Evolutionary conservation across 2,329 filamentous ascomycete species (phyloP).

Genomic region (Pseudogymnoascus sp.): DNA sequence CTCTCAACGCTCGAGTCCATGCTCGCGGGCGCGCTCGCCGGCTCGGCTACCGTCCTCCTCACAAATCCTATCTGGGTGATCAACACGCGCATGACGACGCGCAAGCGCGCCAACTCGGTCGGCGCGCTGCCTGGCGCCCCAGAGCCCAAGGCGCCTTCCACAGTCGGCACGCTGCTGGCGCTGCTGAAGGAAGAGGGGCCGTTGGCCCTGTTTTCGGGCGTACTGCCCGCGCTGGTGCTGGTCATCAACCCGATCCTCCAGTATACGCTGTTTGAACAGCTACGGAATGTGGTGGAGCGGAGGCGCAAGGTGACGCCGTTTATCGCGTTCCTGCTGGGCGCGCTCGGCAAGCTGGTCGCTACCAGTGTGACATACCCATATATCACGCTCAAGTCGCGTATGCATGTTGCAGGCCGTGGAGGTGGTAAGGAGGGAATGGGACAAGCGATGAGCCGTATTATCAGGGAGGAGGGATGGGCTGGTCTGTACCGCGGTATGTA

Average conservation of each 20-base stretch:
- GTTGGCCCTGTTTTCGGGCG: conserved; percentile 78
- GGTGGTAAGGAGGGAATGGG: conserved; percentile 74
- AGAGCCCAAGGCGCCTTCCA: conserved; percentile 53
- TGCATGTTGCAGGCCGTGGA: conserved; percentile 78
- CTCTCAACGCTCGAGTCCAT: conserved; percentile 90
- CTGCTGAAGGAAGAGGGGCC: conserved; percentile 80
- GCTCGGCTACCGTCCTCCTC: conserved; percentile 85
- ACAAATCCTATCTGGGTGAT: conserved; percentile 99
- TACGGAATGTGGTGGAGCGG: conserved; percentile 79
- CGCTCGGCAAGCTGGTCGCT: conserved; percentile 87
- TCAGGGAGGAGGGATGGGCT: conserved; percentile 81
- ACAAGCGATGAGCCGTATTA: conserved; percentile 66
- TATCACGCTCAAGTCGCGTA: conserved; percentile 96
- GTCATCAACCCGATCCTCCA: conserved; percentile 98
- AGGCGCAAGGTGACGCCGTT: conserved; percentile 67
- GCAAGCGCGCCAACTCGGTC: conserved; percentile 46
- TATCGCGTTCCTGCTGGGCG: conserved; percentile 84
- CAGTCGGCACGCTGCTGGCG: conserved; percentile 70
- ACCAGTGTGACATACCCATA: conserved; percentile 95
- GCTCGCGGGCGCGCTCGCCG: conserved; percentile 88
- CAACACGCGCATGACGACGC: conserved; percentile 96
- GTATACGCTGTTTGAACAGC: conserved; percentile 97
- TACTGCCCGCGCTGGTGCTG: conserved; percentile 83
- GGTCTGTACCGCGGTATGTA: conserved; percentile 82
- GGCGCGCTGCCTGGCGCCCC: conserved; percentile 34